Base-by-base conservation (phyloP, 1,139 yeast species). In the Tardiomyces depauwii region DNA sequence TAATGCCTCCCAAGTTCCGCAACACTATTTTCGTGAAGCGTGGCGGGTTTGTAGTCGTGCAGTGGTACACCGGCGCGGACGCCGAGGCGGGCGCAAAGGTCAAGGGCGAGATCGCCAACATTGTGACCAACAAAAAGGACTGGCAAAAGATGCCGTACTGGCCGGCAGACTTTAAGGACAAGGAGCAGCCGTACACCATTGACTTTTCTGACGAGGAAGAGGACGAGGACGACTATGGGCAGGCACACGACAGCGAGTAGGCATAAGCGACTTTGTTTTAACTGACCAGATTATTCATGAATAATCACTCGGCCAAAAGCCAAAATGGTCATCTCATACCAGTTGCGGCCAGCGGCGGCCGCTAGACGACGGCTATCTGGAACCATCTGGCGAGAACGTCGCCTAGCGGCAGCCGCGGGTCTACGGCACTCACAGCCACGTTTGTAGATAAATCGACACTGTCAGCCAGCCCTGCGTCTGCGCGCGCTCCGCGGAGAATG, bases 101-200 rank as follows among this genome's bases (percentile, higher is more conserved):
- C 21, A 53, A 58, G 18, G 71, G 68, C 14, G 67, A 65, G 25
- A 61, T 67, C 47, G 50, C 57, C 44, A 63, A 65, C 44, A 59
- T 67, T 16, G 66, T 66, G 7, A 56, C 57, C 40, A 62, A 62
- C 50, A 57, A 57, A 36, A 55, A 59, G 40, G 59, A 58, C 16
- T 66, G 71, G 71, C 61, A 62, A 50, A 56, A 57, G 45, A 53
- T 55, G 50, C 57, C 61, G 4, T 66, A 63, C 48, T 66, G 67
- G 67, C 69, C 69, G 1, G 48, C 28, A 6, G 68, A 64, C 49
- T 64, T 53, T 50, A 52, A 55, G 38, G 53, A 54, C 18, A 47
- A 48, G 32, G 57, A 51, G 40, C 51, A 52, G 21, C 48, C 42
- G 5, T 18, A 45, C 30, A 45, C 41, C 45, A 48, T 49, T 45